phyloP scores from a whole-genome alignment of 2,329 filamentous ascomycete species.

The Fusarium succisae region DNA sequence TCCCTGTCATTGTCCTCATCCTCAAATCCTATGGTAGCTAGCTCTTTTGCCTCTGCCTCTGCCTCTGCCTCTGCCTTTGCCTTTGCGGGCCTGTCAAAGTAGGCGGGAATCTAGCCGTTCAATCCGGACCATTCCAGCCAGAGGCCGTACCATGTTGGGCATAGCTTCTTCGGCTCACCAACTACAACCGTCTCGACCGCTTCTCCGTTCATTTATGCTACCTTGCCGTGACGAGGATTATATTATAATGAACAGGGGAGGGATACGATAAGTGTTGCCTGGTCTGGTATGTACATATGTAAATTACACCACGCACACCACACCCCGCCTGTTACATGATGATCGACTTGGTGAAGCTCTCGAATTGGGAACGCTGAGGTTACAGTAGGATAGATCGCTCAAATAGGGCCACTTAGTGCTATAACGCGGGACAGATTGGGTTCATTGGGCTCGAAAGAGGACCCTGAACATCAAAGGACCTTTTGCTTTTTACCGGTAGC shows the following conservation, averaged over 20 bases:
- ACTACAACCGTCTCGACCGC: constrained; percentile 25
- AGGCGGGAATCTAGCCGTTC: constrained; percentile 39
- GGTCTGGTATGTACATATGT: neutral
- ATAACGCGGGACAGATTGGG: constrained; percentile 9
- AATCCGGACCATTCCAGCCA: constrained; percentile 23
- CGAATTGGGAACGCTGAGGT: constrained; percentile 27
- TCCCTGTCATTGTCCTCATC: neutral
- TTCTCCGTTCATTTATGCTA: constrained; percentile 21
- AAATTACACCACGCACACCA: neutral
- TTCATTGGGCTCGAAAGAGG: constrained; percentile 14
- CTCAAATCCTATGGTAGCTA: neutral
- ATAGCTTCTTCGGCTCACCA: constrained; percentile 31
- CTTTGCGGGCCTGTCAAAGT: constrained; percentile 27
- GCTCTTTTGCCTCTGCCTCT: neutral
- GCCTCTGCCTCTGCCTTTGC: neutral
- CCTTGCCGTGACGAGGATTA: constrained; percentile 30
- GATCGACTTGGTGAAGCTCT: constrained; percentile 35
- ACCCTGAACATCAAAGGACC: constrained; percentile 6
- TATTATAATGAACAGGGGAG: neutral
- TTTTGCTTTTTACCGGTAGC: constrained; percentile 20
- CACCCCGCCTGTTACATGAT: constrained; percentile 32
- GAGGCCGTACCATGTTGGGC: constrained; percentile 27
- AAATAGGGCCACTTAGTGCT: constrained; percentile 7
- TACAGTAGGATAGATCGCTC: constrained; percentile 15
- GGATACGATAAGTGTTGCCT: constrained; percentile 10